Percentiles rank a stretch among this genome's conserved stretches.
Conservation (phyloP, 371 early-diverging fungal genomes). For the Funneliformis caledonium region DNA sequence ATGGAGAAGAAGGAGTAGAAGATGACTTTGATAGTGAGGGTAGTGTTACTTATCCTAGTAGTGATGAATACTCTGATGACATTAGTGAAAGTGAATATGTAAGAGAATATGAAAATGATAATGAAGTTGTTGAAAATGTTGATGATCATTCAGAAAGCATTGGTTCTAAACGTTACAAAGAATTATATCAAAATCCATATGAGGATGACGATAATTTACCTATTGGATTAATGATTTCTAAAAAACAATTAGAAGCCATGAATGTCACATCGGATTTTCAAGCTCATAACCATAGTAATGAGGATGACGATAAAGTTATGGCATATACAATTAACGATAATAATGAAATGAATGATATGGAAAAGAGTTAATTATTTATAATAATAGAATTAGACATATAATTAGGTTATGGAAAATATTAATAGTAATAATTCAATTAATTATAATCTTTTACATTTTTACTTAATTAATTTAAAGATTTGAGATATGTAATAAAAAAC, state of each 20-base stretch:
- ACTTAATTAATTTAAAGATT: background rate
- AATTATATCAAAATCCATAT: background rate
- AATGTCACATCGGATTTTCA: background rate
- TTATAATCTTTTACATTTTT: background rate
- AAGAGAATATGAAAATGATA: background rate
- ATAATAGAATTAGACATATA: background rate
- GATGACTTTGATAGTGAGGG: slow-evolving; percentile 31
- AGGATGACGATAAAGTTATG: background rate
- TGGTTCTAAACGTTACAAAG: background rate
- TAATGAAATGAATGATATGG: background rate
- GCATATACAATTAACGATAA: background rate
- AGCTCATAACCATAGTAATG: background rate
- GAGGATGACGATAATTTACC: slow-evolving; percentile 2
- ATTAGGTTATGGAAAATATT: background rate
- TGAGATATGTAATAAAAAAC: background rate
- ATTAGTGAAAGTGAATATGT: background rate
- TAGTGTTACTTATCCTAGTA: slow-evolving; percentile 27
- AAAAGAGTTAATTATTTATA: background rate
- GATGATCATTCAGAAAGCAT: slow-evolving; percentile 21
- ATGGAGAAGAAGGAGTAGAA: background rate
- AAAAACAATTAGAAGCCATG: slow-evolving; percentile 32
- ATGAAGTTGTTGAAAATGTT: background rate
- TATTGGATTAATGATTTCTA: slow-evolving; percentile 11
- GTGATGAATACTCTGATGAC: slow-evolving; percentile 27
- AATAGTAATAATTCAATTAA: background rate